Conservation (phyloP, 495 filamentous ascomycete genomes). For the Tetracladium marchalianum region DNA sequence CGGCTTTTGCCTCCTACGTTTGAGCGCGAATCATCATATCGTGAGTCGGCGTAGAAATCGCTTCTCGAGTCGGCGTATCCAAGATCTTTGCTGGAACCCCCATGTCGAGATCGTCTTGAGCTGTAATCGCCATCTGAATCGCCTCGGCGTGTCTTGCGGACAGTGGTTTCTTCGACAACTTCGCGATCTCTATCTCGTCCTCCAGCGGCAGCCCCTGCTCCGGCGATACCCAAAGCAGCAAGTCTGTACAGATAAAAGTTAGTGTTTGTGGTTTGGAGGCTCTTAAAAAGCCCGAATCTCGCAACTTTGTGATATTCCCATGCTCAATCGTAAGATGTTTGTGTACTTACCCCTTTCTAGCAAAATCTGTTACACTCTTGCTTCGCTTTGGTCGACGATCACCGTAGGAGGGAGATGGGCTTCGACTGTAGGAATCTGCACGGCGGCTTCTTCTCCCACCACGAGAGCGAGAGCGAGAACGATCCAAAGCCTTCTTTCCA, state of each 20-base stretch:
- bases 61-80: constrained; percentile 5
- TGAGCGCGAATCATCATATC: constrained; percentile 16
- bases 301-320: too few relatives aligned
- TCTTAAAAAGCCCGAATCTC: too few relatives aligned
- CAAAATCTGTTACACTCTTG: constrained; percentile 48
- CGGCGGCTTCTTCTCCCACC: constrained; percentile 38
- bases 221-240: constrained; percentile 41
- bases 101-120: constrained; percentile 8
- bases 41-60: constrained; percentile 17
- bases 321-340: too few relatives aligned
- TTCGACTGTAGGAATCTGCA: constrained; percentile 38
- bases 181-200: constrained; percentile 44
- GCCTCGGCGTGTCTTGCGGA: constrained; percentile 4
- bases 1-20: constrained; percentile 17
- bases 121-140: constrained; percentile 16
- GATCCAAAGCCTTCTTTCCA: constrained; percentile 69
- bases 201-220: constrained; percentile 18
- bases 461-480: constrained; percentile 52
- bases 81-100: constrained; percentile 5
- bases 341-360: constrained; percentile 30
- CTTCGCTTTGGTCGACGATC: constrained; percentile 32
- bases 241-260: constrained; percentile 15
- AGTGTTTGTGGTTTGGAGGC: too few relatives aligned
- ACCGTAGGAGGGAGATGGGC: constrained; percentile 20
- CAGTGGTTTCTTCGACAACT: constrained; percentile 45